Percentiles rank a stretch among this genome's conserved stretches.
phyloP scores from a whole-genome alignment of 805 yeast species.

The Candida anglica region DNA sequence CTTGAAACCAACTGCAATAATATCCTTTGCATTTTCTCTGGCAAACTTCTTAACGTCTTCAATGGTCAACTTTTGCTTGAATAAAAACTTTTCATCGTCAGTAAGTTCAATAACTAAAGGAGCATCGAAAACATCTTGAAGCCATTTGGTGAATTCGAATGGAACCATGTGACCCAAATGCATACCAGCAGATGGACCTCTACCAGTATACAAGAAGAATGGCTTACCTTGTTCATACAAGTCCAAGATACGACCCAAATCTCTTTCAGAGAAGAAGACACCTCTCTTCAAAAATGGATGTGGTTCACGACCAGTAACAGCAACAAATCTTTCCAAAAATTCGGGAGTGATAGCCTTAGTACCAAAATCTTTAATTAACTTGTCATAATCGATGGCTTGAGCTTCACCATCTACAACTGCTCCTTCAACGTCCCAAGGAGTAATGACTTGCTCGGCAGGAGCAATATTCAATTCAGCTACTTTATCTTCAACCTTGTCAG shows the following conservation, averaged over 20 bases:
- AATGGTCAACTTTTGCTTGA: constrained; percentile 85
- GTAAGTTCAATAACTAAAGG: constrained; percentile 92
- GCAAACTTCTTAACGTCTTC: constrained; percentile 83
- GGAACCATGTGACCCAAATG: constrained; percentile 98
- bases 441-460: constrained; percentile 43
- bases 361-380: constrained; percentile 83
- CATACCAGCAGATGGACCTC: constrained; percentile 95
- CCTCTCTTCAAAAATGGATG: constrained; percentile 90
- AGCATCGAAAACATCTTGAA: constrained; percentile 95
- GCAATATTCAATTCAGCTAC: too few species aligned
- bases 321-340: constrained; percentile 68
- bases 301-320: constrained; percentile 85
- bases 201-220: constrained; percentile 92
- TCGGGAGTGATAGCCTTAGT: constrained; percentile 69
- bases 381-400: constrained; percentile 90
- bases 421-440: constrained; percentile 99
- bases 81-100: constrained; percentile 94
- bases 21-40: constrained; percentile 82
- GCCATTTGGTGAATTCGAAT: constrained; percentile 93
- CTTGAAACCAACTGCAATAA: constrained; percentile 90
- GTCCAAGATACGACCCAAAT: constrained; percentile 72
- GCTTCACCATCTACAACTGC: constrained; percentile 93
- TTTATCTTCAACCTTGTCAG: too few species aligned
- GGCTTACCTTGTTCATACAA: constrained; percentile 93
- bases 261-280: constrained; percentile 88